These are phyloP conservation scores for Telopea speciosissima DNA, from an alignment of 177 flowering plant genomes.

Conservation along the genomic window DNA sequence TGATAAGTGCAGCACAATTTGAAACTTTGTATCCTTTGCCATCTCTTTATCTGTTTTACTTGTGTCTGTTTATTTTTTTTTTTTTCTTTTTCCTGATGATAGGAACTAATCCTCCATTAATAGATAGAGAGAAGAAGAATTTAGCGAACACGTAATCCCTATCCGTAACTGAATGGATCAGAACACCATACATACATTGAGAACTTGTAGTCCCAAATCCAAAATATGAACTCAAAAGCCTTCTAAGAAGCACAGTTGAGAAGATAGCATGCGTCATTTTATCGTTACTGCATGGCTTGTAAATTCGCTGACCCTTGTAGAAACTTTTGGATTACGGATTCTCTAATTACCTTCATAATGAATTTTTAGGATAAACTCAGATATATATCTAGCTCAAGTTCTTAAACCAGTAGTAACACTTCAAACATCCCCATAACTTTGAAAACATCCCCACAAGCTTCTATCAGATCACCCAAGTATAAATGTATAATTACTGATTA, in stretches of 20 bases:
- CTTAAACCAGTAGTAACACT: neutral
- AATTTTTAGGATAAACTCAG: neutral
- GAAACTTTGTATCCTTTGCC: neutral
- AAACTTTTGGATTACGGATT: neutral
- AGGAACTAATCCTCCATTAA: no score
- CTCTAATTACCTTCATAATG: neutral
- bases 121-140: neutral
- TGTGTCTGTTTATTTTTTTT: no score
- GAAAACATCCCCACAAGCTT: neutral
- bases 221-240: neutral
- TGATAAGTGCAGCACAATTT: neutral
- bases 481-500: no score
- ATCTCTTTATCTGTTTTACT: neutral
- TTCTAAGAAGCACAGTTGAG: neutral
- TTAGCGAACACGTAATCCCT: neutral
- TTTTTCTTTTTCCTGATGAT: no score
- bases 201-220: no score
- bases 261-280: neutral
- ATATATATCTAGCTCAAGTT: neutral
- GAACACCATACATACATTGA: no score
- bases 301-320: neutral
- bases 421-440: neutral
- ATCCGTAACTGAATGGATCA: no score
- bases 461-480: neutral
- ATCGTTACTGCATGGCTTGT: neutral